Conservation (phyloP, 768 basidiomycete species). For the Suillus tomentosus region DNA sequence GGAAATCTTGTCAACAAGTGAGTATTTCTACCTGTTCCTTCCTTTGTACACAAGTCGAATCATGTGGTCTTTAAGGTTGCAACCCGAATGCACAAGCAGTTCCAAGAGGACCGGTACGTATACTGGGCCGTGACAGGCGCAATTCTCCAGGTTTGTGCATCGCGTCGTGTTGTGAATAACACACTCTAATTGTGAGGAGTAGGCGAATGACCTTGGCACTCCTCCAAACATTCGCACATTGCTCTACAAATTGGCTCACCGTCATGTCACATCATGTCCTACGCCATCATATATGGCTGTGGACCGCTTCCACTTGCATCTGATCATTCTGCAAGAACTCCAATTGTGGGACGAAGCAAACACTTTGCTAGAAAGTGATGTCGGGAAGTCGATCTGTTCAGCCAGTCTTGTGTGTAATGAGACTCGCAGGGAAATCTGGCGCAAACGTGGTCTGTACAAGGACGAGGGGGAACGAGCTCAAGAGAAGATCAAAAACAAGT, state of each 20-base stretch:
- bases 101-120: constrained; percentile 77
- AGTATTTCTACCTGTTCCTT: constrained; percentile 10
- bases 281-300: constrained; percentile 64
- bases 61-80: constrained; percentile 53
- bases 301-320: constrained; percentile 78
- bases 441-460: constrained; percentile 50
- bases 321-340: constrained; percentile 70
- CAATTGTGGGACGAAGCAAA: constrained; percentile 70
- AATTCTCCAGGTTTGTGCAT: constrained; percentile 64
- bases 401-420: constrained; percentile 77
- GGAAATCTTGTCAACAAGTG: constrained; percentile 88
- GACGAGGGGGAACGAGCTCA: constrained; percentile 68
- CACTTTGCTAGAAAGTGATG: constrained; percentile 65
- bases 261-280: constrained; percentile 64
- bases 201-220: constrained; percentile 75
- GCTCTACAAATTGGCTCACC: constrained; percentile 75
- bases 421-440: constrained; percentile 71
- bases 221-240: constrained; percentile 62
- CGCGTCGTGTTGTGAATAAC: neutral
- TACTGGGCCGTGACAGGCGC: constrained; percentile 85
- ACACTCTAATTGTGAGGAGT: neutral
- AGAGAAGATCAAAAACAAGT: constrained; percentile 63
- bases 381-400: constrained; percentile 66
- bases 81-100: constrained; percentile 81
- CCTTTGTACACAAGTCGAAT: constrained; percentile 9